Conservation (phyloP, 2,329 filamentous ascomycete genomes). For the Acrodontium crateriforme region DNA sequence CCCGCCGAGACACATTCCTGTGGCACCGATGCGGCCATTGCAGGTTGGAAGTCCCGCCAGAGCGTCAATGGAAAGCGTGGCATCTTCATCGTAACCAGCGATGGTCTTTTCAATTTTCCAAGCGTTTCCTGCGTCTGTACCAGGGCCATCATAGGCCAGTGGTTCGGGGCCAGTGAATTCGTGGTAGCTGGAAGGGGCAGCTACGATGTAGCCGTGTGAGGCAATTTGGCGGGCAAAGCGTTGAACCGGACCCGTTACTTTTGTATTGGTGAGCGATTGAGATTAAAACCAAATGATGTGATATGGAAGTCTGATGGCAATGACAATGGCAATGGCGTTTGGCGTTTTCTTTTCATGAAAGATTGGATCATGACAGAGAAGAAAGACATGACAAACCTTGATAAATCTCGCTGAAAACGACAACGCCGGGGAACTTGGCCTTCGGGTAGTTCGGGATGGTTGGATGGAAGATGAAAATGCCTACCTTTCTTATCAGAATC, state of each 20-base stretch:
- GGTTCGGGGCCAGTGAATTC: conserved; percentile 80
- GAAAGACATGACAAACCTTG: conserved; percentile 47
- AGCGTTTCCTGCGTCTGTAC: conserved; percentile 75
- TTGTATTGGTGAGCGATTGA: too few species aligned
- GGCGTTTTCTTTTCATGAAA: not conserved
- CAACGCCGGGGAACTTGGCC: conserved; percentile 78
- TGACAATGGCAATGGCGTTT: not conserved
- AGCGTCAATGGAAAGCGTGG: conserved; percentile 29
- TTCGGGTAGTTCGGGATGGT: conserved; percentile 73
- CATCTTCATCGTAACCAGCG: conserved; percentile 61
- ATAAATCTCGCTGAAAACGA: conserved; percentile 88
- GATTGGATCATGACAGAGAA: conserved; percentile 1
- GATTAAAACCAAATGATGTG: not conserved
- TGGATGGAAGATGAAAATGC: conserved; percentile 81
- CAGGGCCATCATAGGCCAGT: conserved; percentile 71
- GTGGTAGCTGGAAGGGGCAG: conserved; percentile 80
- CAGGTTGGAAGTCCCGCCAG: conserved; percentile 35
- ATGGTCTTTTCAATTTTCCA: conserved; percentile 74
- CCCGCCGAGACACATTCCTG: conserved; percentile 83
- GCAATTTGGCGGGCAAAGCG: conserved; percentile 86
- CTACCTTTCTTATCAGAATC: conserved; percentile 32
- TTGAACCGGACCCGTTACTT: conserved; percentile 79
- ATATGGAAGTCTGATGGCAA: not conserved
- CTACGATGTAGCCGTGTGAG: conserved; percentile 85
- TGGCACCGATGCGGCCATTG: conserved; percentile 56